Evolutionary conservation across 345 rosid species (phyloP).

Genomic region (Aurinia saxatilis): DNA sequence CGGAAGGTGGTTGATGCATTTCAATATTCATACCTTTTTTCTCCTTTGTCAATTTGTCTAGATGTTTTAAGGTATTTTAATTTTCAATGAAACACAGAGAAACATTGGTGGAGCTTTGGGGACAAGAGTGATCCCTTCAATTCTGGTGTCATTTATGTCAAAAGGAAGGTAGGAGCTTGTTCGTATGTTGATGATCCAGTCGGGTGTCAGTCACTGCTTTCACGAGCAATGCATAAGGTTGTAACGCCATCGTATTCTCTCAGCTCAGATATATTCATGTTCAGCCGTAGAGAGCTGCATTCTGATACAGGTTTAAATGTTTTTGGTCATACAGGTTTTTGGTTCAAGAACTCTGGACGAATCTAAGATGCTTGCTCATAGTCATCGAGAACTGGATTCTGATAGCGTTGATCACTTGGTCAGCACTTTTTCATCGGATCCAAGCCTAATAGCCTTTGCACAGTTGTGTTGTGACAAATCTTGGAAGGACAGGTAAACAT

Average conservation of each 20-base stretch:
- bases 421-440: slow-evolving; percentile 92
- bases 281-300: neutral
- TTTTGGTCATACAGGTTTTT: slow-evolving; percentile 54
- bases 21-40: neutral
- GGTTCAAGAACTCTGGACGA: slow-evolving; percentile 50
- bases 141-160: slow-evolving; percentile 81
- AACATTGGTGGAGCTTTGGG: slow-evolving; percentile 79
- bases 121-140: slow-evolving; percentile 68
- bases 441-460: slow-evolving; percentile 89
- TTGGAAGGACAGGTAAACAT: slow-evolving; percentile 65
- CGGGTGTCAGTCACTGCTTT: slow-evolving; percentile 86
- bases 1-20: slow-evolving; percentile 53
- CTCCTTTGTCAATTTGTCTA: neutral
- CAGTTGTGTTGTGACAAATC: slow-evolving; percentile 84
- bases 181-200: slow-evolving; percentile 93
- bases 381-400: slow-evolving; percentile 41
- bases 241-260: slow-evolving; percentile 2
- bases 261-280: slow-evolving; percentile 3
- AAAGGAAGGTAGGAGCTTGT: slow-evolving; percentile 96
- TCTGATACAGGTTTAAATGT: neutral
- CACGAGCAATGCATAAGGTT: slow-evolving; percentile 98
- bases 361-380: slow-evolving; percentile 28
- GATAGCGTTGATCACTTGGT: slow-evolving; percentile 80
- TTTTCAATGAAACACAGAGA: slow-evolving; percentile 40
- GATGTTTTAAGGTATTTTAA: neutral